A percentile compares a stretch with the other conserved stretches of the same genome.
Evolutionary conservation across 371 early-diverging fungal genomes (phyloP).

Genomic region (Phascolomyces articulosus): DNA sequence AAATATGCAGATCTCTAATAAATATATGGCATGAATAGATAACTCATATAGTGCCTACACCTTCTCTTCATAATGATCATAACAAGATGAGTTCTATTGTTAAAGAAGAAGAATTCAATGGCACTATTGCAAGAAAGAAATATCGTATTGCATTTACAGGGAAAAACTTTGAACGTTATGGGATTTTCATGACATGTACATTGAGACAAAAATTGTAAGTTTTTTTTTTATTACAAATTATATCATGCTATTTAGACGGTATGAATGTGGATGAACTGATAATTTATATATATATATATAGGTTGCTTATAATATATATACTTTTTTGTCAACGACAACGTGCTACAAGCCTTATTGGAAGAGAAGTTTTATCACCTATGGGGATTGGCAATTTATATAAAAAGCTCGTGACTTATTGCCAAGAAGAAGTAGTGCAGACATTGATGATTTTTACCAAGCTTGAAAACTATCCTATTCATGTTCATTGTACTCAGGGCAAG

Average conservation of each 20-base stretch:
- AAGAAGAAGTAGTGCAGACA: constrained; percentile 53
- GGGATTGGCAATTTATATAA: constrained; percentile 67
- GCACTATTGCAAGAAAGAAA: constrained; percentile 22
- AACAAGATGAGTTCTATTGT: neutral
- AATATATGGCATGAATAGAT: neutral
- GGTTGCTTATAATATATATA: constrained; percentile 26
- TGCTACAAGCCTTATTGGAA: constrained; percentile 51
- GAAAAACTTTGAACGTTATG: constrained; percentile 44
- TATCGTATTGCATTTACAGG: constrained; percentile 47
- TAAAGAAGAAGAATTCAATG: neutral
- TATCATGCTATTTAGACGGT: too few species aligned
- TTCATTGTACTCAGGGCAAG: constrained; percentile 84
- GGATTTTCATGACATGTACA: constrained; percentile 38
- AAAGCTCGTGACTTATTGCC: constrained; percentile 56
- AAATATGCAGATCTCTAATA: neutral
- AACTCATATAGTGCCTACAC: neutral
- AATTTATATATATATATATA: neutral
- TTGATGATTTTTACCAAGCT: constrained; percentile 58
- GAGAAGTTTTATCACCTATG: constrained; percentile 52
- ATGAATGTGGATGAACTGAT: too few species aligned
- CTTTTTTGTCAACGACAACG: constrained; percentile 38
- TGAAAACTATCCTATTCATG: constrained; percentile 67
- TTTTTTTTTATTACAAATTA: neutral
- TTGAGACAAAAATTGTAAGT: constrained; percentile 41
- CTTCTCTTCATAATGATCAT: too few species aligned